Base-by-base conservation (phyloP, 2,329 filamentous ascomycete species). In the Pseudogymnoascus sp. region DNA sequence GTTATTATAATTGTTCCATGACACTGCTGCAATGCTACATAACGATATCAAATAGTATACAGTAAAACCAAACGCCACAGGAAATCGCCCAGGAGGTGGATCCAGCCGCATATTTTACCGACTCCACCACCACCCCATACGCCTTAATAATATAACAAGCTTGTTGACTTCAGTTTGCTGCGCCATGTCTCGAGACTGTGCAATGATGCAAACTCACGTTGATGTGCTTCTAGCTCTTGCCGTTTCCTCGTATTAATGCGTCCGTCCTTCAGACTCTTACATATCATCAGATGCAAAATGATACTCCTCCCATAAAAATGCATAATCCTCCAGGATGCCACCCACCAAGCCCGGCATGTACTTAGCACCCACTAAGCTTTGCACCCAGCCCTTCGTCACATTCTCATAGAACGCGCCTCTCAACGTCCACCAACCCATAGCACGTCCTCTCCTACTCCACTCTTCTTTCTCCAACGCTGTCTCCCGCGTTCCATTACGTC, bases 251-350 rank as follows among this genome's bases (percentile, higher is more conserved):
- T 35, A 56, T 56, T 35, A 56, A 56, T 18, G 28, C 28, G 50
- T 50, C 44, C 21, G 12, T 35, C 28, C 28, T 33, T 33, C 50
- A 12, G 11, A 56, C 50, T 40, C 25, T 60, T 60, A 60, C 59
- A 60, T 60, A 25, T 60, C 59, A 40, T 60, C 59, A 16, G 59
- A 60, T 16, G 59, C 59, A 44, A 97, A 99, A 76, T 97, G 95
- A 75, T 97, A 97, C 70, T 95, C 92, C 76, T 97, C 92, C 94
- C 94, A 99, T 33, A 99, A 80, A 74, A 95, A 97, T 75, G 96
- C 91, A 73, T 99, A 99, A 74, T 99, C 94, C 73, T 97, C 92
- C 66, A 97, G 76, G 53, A 99, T 88, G 63, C 90, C 91, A 7
- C 87, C 89, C 23, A 96, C 80, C 73, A 99, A 84, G 67, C 89